Base-by-base conservation (phyloP, 495 filamentous ascomycete species). In the Hypoxylon crocopeplum region DNA sequence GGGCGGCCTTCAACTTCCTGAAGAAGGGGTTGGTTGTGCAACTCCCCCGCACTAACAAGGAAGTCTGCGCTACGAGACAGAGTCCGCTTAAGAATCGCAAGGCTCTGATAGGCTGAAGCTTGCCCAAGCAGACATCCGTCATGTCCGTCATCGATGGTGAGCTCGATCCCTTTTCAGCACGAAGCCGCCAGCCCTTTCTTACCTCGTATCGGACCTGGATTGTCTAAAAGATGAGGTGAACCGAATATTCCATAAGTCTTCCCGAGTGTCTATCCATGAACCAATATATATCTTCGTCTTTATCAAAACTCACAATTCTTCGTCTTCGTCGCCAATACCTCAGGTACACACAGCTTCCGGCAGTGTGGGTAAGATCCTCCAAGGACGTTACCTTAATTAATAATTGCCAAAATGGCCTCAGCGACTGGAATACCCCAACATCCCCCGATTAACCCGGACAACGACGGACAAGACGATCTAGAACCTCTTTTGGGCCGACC, bases 401-500 rank as follows among this genome's bases (percentile, higher is more conserved):
- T 48, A 55, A 33, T 42, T 32, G 32, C 57, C 64, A 74, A 29
- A 30, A 85, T 85, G 82, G 75, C 83, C 10, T 84, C 83, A 25
- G 78, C 79, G 33, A 81, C 82, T 19, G 81, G 79, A 51, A 80
- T 82, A 21, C 79, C 79, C 66, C 66, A 69, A 67, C 56, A 68
- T 36, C 32, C 57, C 55, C 75, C 75, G 62, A 67, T 68, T 24
- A 40, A 48, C 36, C 48, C 66, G 56, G 62, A 67, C 62, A 45
- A 56, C 39, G 60, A 61, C 47, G 68, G 42, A 62, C 64, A 58
- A 48, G 75, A 69, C 25, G 91, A 94, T 67, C 78, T 85, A 34
- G 90, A 93, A 64, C 92, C 92, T 42, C 76, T 97, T 27, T 81
- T 97, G 20, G 91, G 90, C 38, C 72, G 82, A 37, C 76, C 84